Conservation (phyloP, 768 basidiomycete species). For the Hygrocybe punicea region DNA sequence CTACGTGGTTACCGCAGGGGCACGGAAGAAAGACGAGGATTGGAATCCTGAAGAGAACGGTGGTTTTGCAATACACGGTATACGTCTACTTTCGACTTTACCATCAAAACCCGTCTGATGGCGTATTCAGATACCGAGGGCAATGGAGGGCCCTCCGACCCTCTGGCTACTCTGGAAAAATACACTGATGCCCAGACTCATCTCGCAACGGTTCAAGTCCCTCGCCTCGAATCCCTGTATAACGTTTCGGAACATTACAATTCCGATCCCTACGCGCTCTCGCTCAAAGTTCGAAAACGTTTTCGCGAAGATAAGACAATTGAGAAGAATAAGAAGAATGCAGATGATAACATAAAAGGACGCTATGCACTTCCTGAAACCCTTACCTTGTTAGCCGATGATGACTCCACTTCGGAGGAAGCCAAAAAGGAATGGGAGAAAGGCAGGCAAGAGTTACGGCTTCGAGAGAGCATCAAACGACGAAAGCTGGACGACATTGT, state of each 20-base stretch:
- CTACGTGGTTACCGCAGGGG: constrained; percentile 89
- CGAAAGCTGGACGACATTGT: constrained; percentile 35
- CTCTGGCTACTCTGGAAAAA: constrained; percentile 87
- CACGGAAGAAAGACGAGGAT: constrained; percentile 91
- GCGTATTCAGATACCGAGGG: constrained; percentile 60
- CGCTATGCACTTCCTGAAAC: constrained; percentile 74
- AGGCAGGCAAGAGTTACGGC: constrained; percentile 47
- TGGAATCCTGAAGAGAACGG: constrained; percentile 98
- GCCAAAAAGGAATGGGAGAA: constrained; percentile 64
- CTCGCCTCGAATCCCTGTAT: constrained; percentile 79
- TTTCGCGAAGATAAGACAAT: constrained; percentile 88
- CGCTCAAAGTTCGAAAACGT: constrained; percentile 66
- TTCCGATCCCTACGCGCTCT: constrained; percentile 82
- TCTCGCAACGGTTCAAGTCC: constrained; percentile 68
- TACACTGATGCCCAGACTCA: constrained; percentile 72
- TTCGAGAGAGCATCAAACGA: constrained; percentile 45
- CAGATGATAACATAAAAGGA: constrained; percentile 68
- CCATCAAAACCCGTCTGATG: neutral
- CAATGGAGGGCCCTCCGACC: constrained; percentile 63
- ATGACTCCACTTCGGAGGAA: constrained; percentile 53
- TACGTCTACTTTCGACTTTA: neutral
- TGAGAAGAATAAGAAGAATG: constrained; percentile 60
- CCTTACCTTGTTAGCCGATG: constrained; percentile 63
- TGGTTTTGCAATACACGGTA: constrained; percentile 85
- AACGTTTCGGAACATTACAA: constrained; percentile 73